Conservation (phyloP, 2,329 filamentous ascomycete species). For the Stemphylium beticola region DNA sequence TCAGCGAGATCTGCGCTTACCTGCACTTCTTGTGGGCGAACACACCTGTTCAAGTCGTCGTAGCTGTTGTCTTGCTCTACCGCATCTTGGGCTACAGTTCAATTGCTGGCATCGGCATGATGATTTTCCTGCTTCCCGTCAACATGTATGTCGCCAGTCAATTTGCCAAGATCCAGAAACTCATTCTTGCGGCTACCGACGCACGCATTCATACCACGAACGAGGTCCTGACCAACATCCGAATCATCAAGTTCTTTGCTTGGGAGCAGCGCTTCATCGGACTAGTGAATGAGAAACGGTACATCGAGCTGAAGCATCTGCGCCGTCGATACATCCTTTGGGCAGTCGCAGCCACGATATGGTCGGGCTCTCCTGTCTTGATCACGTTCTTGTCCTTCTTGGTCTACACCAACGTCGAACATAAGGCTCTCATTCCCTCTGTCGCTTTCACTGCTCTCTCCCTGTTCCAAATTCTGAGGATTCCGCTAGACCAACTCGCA, state of each 20-base stretch:
- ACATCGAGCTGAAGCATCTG: conserved; percentile 76
- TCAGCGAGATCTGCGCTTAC: conserved; percentile 92
- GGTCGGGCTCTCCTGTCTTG: conserved; percentile 93
- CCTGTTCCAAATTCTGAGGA: conserved; percentile 89
- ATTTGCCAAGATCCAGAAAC: conserved; percentile 86
- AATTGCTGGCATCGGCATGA: conserved; percentile 89
- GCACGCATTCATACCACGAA: conserved; percentile 96
- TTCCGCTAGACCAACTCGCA: conserved; percentile 92
- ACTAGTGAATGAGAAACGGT: conserved; percentile 87
- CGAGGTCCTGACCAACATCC: conserved; percentile 94
- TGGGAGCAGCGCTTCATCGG: conserved; percentile 93
- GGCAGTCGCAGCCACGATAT: conserved; percentile 89
- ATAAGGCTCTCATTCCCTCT: conserved; percentile 87
- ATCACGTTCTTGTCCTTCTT: conserved; percentile 98
- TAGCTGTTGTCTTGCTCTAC: conserved; percentile 84
- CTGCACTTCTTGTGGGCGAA: conserved; percentile 94
- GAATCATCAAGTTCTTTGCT: conserved; percentile 99
- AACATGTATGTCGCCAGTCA: conserved; percentile 88
- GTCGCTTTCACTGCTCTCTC: conserved; percentile 96
- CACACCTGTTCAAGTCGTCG: conserved; percentile 84
- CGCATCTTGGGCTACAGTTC: conserved; percentile 90
- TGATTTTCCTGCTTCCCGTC: conserved; percentile 85
- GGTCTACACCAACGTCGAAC: conserved; percentile 87
- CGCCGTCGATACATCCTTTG: conserved; percentile 87
- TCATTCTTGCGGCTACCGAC: conserved; percentile 91